phyloP scores from a whole-genome alignment of 2,329 filamentous ascomycete genomes.

The Colletotrichum liaoningense region DNA sequence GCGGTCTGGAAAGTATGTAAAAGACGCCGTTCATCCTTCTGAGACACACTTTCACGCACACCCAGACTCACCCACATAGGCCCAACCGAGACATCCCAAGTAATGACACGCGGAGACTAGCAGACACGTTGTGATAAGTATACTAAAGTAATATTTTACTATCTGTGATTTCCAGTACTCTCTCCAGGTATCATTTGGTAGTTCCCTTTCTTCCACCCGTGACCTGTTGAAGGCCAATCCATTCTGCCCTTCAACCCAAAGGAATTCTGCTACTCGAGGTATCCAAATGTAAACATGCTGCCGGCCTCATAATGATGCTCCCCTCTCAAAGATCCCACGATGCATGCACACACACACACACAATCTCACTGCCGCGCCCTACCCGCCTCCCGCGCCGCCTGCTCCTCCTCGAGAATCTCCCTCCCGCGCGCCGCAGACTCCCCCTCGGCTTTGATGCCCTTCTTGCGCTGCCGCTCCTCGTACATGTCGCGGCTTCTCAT shows the following conservation, averaged over 20 bases:
- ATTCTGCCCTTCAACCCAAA: not conserved
- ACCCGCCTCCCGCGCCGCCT: slow-evolving; percentile 59
- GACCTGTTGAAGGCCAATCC: slow-evolving; percentile 35
- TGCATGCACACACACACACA: not conserved
- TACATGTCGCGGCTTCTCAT: slow-evolving; percentile 88
- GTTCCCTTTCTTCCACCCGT: not conserved
- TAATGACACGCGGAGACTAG: not conserved
- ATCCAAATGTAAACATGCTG: slow-evolving; percentile 18
- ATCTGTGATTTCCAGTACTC: not conserved
- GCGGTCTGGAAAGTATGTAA: not conserved
- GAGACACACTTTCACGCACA: not conserved
- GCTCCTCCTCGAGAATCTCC: slow-evolving; percentile 72
- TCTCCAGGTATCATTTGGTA: not conserved
- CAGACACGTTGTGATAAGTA: not conserved
- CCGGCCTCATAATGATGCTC: not conserved
- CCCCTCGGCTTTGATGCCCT: slow-evolving; percentile 84
- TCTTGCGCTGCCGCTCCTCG: slow-evolving; percentile 90
- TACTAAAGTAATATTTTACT: not conserved
- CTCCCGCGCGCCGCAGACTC: slow-evolving; percentile 75
- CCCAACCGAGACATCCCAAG: not conserved
- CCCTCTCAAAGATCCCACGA: not conserved
- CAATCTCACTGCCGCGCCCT: slow-evolving; percentile 36
- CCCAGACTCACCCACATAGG: not conserved
- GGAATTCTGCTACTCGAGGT: not conserved
- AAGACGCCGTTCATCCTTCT: not conserved